phyloP scores from a whole-genome alignment of 345 rosid genomes.

The Eucalyptus microcorys region DNA sequence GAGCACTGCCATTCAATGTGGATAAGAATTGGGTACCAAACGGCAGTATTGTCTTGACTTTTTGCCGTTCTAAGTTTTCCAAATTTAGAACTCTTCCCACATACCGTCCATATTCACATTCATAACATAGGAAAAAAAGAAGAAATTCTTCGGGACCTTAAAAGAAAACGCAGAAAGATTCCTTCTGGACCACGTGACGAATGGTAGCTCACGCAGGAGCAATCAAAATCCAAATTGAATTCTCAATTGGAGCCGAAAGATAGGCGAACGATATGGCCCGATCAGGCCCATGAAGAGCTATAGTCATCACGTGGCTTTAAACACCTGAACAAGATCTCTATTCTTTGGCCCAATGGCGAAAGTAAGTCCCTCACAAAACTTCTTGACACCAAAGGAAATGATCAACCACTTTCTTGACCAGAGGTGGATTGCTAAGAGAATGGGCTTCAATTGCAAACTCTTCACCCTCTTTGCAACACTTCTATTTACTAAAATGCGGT shows the following conservation, averaged over 20 bases:
- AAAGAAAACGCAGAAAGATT: neutral
- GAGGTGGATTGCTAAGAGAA: too few species aligned
- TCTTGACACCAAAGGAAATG: too few species aligned
- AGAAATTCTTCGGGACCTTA: neutral
- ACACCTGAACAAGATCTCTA: neutral
- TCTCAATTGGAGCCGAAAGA: neutral
- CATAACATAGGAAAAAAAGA: neutral
- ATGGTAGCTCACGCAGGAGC: neutral
- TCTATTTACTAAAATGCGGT: too few species aligned
- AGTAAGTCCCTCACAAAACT: neutral
- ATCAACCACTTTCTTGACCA: too few species aligned
- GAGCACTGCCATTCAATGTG: neutral
- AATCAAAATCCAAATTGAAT: neutral
- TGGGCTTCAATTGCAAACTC: too few species aligned
- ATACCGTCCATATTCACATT: neutral
- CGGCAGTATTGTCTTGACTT: neutral
- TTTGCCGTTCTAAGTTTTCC: neutral
- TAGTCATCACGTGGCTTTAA: neutral
- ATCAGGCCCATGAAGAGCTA: neutral
- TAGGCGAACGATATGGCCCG: neutral
- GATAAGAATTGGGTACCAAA: neutral
- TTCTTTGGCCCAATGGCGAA: neutral
- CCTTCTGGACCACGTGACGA: neutral
- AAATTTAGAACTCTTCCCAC: neutral
- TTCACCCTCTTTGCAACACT: too few species aligned